Evolutionary conservation across 2,329 filamentous ascomycete genomes (phyloP), one percentile per base, ranked within the genome.

Genomic region (Colletotrichum agaves): DNA sequence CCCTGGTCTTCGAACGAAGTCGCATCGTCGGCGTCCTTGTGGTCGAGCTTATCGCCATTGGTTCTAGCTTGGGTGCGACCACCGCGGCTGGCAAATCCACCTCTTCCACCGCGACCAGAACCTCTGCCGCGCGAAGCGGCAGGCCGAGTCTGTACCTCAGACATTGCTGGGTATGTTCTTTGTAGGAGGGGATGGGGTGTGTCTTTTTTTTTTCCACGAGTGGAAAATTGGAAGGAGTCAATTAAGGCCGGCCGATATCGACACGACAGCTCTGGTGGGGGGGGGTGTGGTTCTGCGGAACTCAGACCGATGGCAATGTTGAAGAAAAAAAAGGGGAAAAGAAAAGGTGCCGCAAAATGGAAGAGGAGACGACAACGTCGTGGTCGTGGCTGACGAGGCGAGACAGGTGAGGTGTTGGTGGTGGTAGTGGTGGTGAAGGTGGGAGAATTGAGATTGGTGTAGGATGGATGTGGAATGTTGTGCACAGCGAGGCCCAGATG

Each of bases 111-210:
- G 81, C 95, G 91, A 82, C 90, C 88, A 80, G 93, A 91, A 84
- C 93, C 93, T 88, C 96, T 92, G 83, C 95, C 94, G 84, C 95
- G 93, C 85, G 90, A 82, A 83, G 93, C 90, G 81, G 90, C 87
- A 79, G 92, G 88, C 87, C 94, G 89, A 83, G 91, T 88, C 87
- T 94, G 91, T 84, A 93, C 89, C 88, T 98, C 95, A 88, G 96
- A 97, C 96, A 98, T 98, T 60, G 73, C 71, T 73, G 73, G 46
- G 67, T 63, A 37, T 67, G 52, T 33, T 56, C 5, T 60, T 50
- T 67, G 63, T 67, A 59, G 44, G 65, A 50, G 64, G 21, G 52
- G 65, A 19, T 44, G 53, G 44, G 46, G 27, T 27, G 27, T 27
- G 6, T 27, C 5, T 27, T 27, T 70, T 50, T 50, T 33, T 50